These are phyloP conservation scores for Cyberlindnera mrakii DNA, from an alignment of 805 yeast species.

Conservation along the genomic window DNA sequence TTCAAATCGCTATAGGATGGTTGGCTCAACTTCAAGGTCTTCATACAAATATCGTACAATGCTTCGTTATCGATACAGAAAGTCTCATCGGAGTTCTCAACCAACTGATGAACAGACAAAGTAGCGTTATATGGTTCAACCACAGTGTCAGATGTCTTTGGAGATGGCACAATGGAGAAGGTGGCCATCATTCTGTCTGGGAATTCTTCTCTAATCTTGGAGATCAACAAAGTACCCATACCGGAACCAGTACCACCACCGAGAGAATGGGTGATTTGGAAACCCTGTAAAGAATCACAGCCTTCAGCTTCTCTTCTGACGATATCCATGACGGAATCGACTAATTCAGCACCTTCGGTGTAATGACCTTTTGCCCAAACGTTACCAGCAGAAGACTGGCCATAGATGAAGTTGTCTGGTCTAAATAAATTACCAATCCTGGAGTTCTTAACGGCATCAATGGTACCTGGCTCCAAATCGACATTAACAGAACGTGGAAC, in stretches of 20 bases:
- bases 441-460: constrained; percentile 95
- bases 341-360: constrained; percentile 92
- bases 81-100: constrained; percentile 98
- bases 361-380: constrained; percentile 99
- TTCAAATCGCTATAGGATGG: constrained; percentile 85
- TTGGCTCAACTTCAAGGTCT: constrained; percentile 85
- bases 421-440: constrained; percentile 87
- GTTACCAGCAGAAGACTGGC: constrained; percentile 98
- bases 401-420: constrained; percentile 94
- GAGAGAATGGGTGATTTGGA: constrained; percentile 91
- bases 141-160: constrained; percentile 93
- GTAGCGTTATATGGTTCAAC: constrained; percentile 99
- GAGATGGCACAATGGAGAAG: constrained; percentile 98
- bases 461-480: constrained; percentile 95
- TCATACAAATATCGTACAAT: constrained; percentile 95
- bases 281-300: constrained; percentile 97
- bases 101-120: constrained; percentile 90
- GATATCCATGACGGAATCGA: constrained; percentile 92
- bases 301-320: constrained; percentile 94
- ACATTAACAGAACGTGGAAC: constrained; percentile 97
- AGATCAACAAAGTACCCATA: constrained; percentile 87
- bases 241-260: constrained; percentile 99
- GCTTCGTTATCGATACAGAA: constrained; percentile 99
- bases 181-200: constrained; percentile 97
- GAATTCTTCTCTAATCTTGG: constrained; percentile 85